Evolutionary conservation across 106 monocot species (phyloP).

Genomic region (Xerophyta viscosa): DNA sequence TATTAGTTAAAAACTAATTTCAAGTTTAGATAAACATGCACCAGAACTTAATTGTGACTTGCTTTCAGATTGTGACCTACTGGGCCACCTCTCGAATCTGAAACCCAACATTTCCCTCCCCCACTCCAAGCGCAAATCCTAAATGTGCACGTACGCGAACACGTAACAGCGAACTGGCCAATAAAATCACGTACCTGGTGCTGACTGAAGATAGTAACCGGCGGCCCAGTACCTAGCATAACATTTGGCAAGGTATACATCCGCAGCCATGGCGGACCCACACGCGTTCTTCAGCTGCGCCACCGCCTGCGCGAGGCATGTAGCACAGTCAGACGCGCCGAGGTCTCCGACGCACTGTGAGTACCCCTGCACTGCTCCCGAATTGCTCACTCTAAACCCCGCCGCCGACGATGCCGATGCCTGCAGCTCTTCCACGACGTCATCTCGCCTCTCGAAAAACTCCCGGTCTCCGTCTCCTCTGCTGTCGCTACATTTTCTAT

Average conservation of each 20-base stretch:
- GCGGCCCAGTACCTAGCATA: constrained; percentile 87
- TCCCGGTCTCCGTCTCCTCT: constrained; percentile 25
- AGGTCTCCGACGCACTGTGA: constrained; percentile 82
- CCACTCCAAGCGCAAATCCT: too few relatives aligned
- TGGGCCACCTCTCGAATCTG: too few relatives aligned
- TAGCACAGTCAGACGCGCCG: constrained; percentile 29
- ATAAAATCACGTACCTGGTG: constrained; percentile 47
- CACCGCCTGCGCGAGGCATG: constrained; percentile 63
- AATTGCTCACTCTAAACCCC: constrained; percentile 58
- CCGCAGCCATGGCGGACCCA: constrained; percentile 54
- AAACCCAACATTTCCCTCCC: too few relatives aligned
- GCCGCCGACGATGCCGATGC: constrained; percentile 22
- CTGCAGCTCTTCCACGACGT: constrained; percentile 54
- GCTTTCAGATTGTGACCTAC: too few relatives aligned
- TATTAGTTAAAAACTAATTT: too few relatives aligned
- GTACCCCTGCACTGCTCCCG: constrained; percentile 68
- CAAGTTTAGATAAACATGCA: too few relatives aligned
- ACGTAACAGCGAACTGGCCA: too few relatives aligned
- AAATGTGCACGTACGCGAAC: too few relatives aligned
- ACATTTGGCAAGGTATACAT: constrained; percentile 74
- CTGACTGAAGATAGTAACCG: constrained; percentile 52
- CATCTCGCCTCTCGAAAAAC: constrained; percentile 58
- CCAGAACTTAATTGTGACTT: too few relatives aligned
- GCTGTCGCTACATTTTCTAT: constrained; percentile 48
- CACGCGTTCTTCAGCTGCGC: constrained; percentile 50